Conservation (phyloP, 331 rosid species). For the Quercus phellos region DNA sequence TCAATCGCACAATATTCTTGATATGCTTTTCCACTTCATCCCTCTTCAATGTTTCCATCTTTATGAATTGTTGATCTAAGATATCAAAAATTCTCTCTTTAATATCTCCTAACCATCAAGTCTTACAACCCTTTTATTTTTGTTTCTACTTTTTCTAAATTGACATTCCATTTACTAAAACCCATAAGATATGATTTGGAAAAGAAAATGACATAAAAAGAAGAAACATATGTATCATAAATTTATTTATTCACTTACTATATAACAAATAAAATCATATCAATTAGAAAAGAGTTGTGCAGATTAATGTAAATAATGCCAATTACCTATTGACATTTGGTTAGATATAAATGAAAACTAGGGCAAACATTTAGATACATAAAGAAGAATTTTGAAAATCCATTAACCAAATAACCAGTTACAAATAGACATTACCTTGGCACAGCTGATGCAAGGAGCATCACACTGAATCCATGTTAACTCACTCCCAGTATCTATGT, state of each 20-base stretch:
- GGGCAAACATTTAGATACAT: neutral
- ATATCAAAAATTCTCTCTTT: no score
- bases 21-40: no score
- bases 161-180: neutral
- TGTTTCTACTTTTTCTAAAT: no score
- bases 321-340: neutral
- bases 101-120: no score
- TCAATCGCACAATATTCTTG: no score
- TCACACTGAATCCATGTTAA: conserved; percentile 86
- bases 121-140: no score
- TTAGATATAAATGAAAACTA: neutral
- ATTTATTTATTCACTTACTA: neutral
- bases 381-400: neutral
- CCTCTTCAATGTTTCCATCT: no score
- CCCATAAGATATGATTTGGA: neutral
- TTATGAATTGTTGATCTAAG: no score
- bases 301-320: neutral
- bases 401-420: neutral
- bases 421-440: conserved; percentile 50
- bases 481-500: conserved; percentile 85
- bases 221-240: neutral
- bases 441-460: conserved; percentile 81
- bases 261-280: neutral
- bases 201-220: neutral
- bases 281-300: neutral